Base-by-base conservation (phyloP, 108 stramenopile species). In the Cylindrotheca fusiformis region DNA sequence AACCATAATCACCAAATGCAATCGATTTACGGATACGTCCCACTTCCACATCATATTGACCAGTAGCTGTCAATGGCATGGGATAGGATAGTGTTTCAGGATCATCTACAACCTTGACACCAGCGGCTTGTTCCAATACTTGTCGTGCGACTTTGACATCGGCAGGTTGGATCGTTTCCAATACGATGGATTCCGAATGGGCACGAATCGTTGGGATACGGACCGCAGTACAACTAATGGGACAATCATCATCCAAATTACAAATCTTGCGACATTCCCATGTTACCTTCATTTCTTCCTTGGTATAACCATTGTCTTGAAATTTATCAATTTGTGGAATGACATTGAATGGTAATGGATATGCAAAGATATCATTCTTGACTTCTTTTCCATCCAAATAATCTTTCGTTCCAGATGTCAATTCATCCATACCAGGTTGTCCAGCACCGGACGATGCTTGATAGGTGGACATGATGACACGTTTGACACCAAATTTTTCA, bases 251-350 rank as follows among this genome's bases (percentile, higher is more conserved):
- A 22, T 74, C 48, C 5, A 91, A 58, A 22, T 74, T 79, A 58
- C 89, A 91, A 69, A 98, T 98, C 80, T 98, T 98, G 52, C 96
- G 85, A 20, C 91, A 82, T 74, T 98, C 98, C 98, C 98, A 98
- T 12, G 95, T 91, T 12, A 98, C 98, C 77, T 99, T 99, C 96
- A 99, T 99, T 85, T 99, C 98, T 77, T 99, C 98, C 89, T 97
- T 97, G 65, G 98, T 99, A 71, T 99, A 99, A 55, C 92, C 86
- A 75, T 99, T 99, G 0, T 93, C 94, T 74, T 96, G 95, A 78
- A 99, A 99, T 63, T 91, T 93, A 69, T 99, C 98, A 75, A 99
- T 97, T 79, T 99, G 98, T 31, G 98, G 98, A 69, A 99, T 99
- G 26, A 99, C 95, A 77, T 99, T 99, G 75, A 97, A 97, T 44